Conservation (phyloP, 2,329 filamentous ascomycete genomes). For the Passalora sequoiae region DNA sequence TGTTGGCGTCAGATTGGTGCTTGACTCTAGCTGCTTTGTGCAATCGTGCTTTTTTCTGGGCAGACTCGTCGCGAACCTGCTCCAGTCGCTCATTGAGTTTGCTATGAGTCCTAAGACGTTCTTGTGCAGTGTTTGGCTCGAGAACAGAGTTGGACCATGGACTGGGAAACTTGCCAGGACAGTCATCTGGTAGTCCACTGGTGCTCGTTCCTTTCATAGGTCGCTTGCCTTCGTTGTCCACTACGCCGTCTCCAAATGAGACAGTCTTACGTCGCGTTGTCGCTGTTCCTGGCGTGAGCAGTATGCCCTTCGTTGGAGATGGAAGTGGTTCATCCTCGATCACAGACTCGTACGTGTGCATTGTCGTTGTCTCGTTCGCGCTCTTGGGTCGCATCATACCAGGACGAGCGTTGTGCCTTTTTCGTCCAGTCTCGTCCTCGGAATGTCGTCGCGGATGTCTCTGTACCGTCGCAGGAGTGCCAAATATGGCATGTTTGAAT, state of each 20-base stretch:
- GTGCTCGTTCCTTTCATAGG: constrained; percentile 37
- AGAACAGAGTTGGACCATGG: constrained; percentile 40
- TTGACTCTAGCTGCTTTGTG: constrained; percentile 30
- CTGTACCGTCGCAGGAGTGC: constrained; percentile 54
- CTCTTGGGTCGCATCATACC: constrained; percentile 28
- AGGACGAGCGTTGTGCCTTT: constrained; percentile 22
- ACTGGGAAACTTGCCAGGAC: constrained; percentile 47
- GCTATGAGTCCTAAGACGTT: constrained; percentile 32
- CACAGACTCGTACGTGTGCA: constrained; percentile 16
- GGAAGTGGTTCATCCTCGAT: constrained; percentile 35
- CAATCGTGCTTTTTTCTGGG: constrained; percentile 23
- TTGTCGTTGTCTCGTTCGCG: constrained; percentile 24
- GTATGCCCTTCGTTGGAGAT: constrained; percentile 55
- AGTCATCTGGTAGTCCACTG: constrained; percentile 45
- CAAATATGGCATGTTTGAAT: constrained; percentile 61
- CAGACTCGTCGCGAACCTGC: constrained; percentile 40
- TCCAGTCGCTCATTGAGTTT: constrained; percentile 44
- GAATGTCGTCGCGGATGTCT: constrained; percentile 31
- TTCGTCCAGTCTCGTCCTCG: constrained; percentile 25
- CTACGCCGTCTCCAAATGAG: constrained; percentile 54
- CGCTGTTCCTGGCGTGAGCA: constrained; percentile 58
- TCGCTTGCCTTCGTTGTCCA: constrained; percentile 51
- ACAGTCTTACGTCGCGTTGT: constrained; percentile 56
- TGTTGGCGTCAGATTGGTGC: constrained; percentile 58
- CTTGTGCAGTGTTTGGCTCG: constrained; percentile 30